Evolutionary conservation across 2,329 filamentous ascomycete species (phyloP), one percentile per base, ranked within the genome.

Genomic region (Cytospora chrysosperma): DNA sequence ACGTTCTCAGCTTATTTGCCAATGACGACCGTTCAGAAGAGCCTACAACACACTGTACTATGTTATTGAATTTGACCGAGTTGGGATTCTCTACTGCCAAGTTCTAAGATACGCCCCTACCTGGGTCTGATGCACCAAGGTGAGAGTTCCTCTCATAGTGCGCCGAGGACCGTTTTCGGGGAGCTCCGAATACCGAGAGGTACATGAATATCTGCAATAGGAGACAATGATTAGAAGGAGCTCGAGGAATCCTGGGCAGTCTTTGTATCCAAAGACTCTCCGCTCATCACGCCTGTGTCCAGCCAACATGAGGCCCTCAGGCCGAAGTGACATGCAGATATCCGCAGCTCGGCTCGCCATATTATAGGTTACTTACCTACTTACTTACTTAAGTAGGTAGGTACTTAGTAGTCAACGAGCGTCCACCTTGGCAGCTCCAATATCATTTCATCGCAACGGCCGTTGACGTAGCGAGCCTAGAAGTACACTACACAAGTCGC

Each of bases 141-240:
- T 43, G 40, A 43, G 40, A 43, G 12, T 21, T 10, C 17, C 40
- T 43, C 17, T 3, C 40, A n/a, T 43, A 6, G 40, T 43, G 17
- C 19, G 40, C 19, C 8, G 40, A 43, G 40, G 40, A 21, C 17
- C 21, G 30, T 43, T 24, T 24, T 59, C 63, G 63, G 63, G 52
- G 56, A 58, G 52, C 63, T 65, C 63, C 63, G 63, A 51, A 19
- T 19, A 43, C 59, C 63, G 63, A 65, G 32, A 37, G 57, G 49
- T 43, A 63, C n/a, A 28, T 4, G 13, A 19, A 43, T 43, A 43
- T 43, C 19, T 21, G 9, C 3, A 43, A 9, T 43, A 21, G 40
- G 19, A 10, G 8, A 32, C 12, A 32, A 32, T 32, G 27, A n/a
- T 55, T 10, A 26, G 5, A 34, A 24, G n/a, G 40, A 7, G 2